Conservation (phyloP, 441 rosid genomes). For the Erodium texanum region DNA sequence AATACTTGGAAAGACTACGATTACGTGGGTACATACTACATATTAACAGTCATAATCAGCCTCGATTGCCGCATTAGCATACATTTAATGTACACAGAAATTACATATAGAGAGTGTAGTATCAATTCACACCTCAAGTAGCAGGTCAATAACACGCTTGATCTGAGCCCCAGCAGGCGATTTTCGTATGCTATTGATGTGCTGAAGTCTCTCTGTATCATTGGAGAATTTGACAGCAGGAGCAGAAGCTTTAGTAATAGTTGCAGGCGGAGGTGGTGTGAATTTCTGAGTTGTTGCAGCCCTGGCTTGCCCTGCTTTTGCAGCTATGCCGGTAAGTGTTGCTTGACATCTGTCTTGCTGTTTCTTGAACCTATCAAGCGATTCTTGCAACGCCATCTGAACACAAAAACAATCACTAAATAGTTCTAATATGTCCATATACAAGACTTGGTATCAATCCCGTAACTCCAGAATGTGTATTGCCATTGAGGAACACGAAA, state of each 20-base stretch:
- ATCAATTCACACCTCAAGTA: slow-evolving; percentile 39
- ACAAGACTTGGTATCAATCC: neutral
- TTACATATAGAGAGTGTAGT: too few relatives aligned
- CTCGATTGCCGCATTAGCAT: neutral
- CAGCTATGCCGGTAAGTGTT: slow-evolving; percentile 45
- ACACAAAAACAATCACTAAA: neutral
- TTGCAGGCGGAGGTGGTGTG: slow-evolving; percentile 21
- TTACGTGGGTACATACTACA: neutral
- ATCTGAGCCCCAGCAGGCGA: slow-evolving; percentile 79
- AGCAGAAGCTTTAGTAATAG: slow-evolving; percentile 30
- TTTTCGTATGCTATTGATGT: slow-evolving; percentile 58
- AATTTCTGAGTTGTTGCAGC: slow-evolving; percentile 22
- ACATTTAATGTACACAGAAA: neutral
- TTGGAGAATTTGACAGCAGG: slow-evolving; percentile 64
- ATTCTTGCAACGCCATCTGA: slow-evolving; percentile 56
- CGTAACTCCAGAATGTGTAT: neutral
- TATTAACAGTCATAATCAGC: neutral
- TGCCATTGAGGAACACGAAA: neutral
- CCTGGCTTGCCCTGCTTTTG: slow-evolving; percentile 37
- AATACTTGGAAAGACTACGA: neutral
- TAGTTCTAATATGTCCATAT: neutral
- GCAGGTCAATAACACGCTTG: slow-evolving; percentile 73
- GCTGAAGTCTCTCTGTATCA: slow-evolving; percentile 69
- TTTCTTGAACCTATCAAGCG: slow-evolving; percentile 49
- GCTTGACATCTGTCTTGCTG: slow-evolving; percentile 72